phyloP scores from a whole-genome alignment of 495 filamentous ascomycete genomes.

The Podospora pseudoanserina region DNA sequence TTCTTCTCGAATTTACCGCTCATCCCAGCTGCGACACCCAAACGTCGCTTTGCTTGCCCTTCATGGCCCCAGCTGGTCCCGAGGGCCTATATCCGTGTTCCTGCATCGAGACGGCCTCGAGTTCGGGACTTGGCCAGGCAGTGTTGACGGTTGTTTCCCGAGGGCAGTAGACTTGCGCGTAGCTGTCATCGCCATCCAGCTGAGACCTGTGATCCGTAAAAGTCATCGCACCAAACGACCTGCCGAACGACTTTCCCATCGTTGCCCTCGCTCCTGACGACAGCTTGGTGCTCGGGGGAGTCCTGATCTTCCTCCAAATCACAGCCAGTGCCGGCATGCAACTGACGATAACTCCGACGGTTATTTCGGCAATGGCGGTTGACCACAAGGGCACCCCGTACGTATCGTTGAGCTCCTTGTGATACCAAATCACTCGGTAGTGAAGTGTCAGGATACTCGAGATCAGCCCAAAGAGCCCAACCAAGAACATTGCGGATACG shows the following conservation, averaged over 20 bases:
- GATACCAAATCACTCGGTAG: background rate
- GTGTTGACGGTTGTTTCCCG: no score
- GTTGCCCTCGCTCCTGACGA: background rate
- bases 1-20: background rate
- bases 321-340: slow-evolving; percentile 1
- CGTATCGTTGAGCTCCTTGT: background rate
- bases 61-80: background rate
- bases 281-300: background rate
- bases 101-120: background rate
- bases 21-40: background rate
- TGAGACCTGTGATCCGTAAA: background rate
- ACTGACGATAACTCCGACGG: background rate
- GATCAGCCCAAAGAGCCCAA: background rate
- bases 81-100: background rate
- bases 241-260: background rate
- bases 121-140: background rate
- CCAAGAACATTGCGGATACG: background rate
- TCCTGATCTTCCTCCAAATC: background rate
- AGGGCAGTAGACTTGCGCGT: background rate
- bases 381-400: background rate
- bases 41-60: background rate
- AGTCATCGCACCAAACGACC: background rate
- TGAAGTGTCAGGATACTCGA: background rate
- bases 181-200: background rate
- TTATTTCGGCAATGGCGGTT: background rate